Base-by-base conservation (phyloP, 768 basidiomycete genomes). In the Tulasnella sp. region DNA sequence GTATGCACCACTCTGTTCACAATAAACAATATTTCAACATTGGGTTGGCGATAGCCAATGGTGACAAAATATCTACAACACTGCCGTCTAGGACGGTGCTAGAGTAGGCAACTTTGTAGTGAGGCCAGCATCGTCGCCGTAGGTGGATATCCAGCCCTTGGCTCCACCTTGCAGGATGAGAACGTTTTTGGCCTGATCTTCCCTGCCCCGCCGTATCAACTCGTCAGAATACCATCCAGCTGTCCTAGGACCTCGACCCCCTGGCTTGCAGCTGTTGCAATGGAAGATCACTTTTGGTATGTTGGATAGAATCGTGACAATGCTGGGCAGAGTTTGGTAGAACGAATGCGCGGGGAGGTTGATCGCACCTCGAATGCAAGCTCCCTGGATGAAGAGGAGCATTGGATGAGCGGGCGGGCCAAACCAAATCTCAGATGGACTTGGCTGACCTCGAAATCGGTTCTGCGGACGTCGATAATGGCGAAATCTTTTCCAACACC, bases 291-390 rank as follows among this genome's bases (percentile, higher is more conserved):
- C 82, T 19, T 81, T 56, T 6, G 84, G 82, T 8, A 84, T 77
- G 24, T 75, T 78, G 5, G 80, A 79, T 12, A 88, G 82, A 18
- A n/a, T n/a, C n/a, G n/a, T n/a, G 16, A 85, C 27, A 21, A 87
- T 79, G 12, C 81, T 81, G 0, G 85, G 84, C 0, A 87, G 83
- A 0, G 86, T 85, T 24, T 84, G 85, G 76, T 86, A 84, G 83
- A 88, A 87, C 0, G 87, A 86, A 71, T 88, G 87, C 0, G 87
- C 88, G 16, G 88, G 87, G 1, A 88, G 84, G 82, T 88, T 88
- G 80, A 88, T 84, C 0, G 87, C 86, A 27, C 84, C 84, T 1
- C 81, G 82, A 79, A 87, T 84, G 75, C 84, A 79, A 34, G 80
- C 83, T 73, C 82, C 80, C 81, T 80, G 71, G 21, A 56, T 36